These are phyloP conservation scores for Cordyceps cateniannulata DNA, from an alignment of 2,329 filamentous ascomycete genomes.

Conservation along the genomic window DNA sequence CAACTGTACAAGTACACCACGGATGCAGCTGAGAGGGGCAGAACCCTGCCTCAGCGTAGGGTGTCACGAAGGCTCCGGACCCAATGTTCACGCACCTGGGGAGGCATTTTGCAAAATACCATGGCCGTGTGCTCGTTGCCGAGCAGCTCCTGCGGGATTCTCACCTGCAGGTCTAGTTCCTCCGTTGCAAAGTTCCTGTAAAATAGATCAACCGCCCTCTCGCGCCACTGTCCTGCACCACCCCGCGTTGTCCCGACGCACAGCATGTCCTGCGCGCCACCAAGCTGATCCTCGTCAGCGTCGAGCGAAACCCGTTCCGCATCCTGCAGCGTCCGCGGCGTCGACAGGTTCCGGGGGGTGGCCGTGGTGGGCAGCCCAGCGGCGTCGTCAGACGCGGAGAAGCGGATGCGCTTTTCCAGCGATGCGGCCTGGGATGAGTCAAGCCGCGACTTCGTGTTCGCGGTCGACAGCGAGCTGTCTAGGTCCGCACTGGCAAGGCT, in stretches of 20 bases:
- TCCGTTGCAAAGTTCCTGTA: conserved; percentile 53
- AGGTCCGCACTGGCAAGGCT: conserved; percentile 22
- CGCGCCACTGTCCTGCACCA: conserved; percentile 42
- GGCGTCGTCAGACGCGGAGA: not conserved
- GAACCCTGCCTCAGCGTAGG: conserved; percentile 18
- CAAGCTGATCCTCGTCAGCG: not conserved
- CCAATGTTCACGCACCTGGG: conserved; percentile 47
- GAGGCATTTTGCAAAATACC: conserved; percentile 56
- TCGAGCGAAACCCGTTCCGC: not conserved
- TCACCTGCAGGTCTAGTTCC: conserved; percentile 52
- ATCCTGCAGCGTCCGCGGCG: not conserved
- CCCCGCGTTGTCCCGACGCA: conserved; percentile 34
- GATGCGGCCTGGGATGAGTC: not conserved
- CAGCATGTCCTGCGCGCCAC: conserved; percentile 28
- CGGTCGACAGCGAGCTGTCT: not conserved
- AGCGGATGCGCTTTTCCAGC: conserved; percentile 9
- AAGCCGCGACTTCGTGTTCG: not conserved
- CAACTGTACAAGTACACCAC: conserved; percentile 10
- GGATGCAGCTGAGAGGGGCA: not conserved
- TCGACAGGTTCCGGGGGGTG: not conserved
- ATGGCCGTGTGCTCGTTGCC: conserved; percentile 55
- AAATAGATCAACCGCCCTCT: conserved; percentile 53
- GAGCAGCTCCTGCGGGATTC: conserved; percentile 52
- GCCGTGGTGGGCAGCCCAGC: not conserved
- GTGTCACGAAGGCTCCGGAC: conserved; percentile 45